These are phyloP conservation scores for Penicillium concentricum DNA, from an alignment of 2,329 filamentous ascomycete genomes.

Conservation along the genomic window DNA sequence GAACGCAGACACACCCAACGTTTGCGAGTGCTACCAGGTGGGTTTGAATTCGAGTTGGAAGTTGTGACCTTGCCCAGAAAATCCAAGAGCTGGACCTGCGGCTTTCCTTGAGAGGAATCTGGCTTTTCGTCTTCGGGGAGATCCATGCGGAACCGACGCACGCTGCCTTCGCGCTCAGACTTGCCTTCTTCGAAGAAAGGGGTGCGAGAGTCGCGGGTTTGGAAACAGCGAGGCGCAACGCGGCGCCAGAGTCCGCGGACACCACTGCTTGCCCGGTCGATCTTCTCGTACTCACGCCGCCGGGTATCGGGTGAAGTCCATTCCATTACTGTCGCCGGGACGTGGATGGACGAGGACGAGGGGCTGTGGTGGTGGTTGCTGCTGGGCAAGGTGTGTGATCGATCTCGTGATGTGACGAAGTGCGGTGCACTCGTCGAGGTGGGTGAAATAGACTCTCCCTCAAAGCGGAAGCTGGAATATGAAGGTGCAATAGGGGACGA, in stretches of 20 bases:
- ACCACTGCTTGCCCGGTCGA: slow-evolving; percentile 47
- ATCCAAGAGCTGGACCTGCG: slow-evolving; percentile 11
- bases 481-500: slow-evolving; percentile 20
- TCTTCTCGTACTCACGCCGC: slow-evolving; percentile 53
- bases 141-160: slow-evolving; percentile 48
- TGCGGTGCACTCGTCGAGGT: neutral
- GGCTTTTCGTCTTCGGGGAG: slow-evolving; percentile 36
- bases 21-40: slow-evolving; percentile 3
- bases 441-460: slow-evolving; percentile 5
- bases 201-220: slow-evolving; percentile 30
- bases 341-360: slow-evolving; percentile 22
- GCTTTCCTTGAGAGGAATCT: neutral
- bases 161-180: slow-evolving; percentile 44
- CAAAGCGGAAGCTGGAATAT: slow-evolving; percentile 13
- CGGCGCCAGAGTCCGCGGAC: slow-evolving; percentile 44
- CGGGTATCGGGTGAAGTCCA: slow-evolving; percentile 49
- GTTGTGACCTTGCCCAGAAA: neutral
- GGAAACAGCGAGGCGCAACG: slow-evolving; percentile 43
- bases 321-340: slow-evolving; percentile 44
- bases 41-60: neutral
- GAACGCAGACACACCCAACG: slow-evolving; percentile 19
- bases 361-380: slow-evolving; percentile 20
- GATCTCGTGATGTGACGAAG: slow-evolving; percentile 8
- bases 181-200: slow-evolving; percentile 47
- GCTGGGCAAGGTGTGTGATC: slow-evolving; percentile 19